Percentiles rank a stretch among this genome's conserved stretches.
These are phyloP conservation scores for Hortaea werneckii DNA, from an alignment of 2,329 filamentous ascomycete genomes.

Conservation along the genomic window DNA sequence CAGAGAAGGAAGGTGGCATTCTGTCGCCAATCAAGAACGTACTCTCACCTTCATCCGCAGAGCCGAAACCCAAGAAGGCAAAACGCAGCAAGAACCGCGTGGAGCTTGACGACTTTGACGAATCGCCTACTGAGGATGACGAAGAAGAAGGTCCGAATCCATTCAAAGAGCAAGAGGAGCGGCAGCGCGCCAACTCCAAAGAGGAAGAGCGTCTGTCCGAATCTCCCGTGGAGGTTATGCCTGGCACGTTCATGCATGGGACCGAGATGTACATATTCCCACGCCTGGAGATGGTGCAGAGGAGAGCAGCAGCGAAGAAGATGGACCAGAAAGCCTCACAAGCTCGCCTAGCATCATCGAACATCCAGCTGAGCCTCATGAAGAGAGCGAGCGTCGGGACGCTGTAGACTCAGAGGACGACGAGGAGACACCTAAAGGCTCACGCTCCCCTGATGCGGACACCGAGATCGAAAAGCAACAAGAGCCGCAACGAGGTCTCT, in stretches of 20 bases:
- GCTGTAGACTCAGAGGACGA: conserved; percentile 13
- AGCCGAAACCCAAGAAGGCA: conserved; percentile 44
- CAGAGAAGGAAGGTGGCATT: conserved; percentile 10
- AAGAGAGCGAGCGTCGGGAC: conserved; percentile 6
- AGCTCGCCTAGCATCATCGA: conserved; percentile 23
- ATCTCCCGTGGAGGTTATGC: conserved; percentile 57
- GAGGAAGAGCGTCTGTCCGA: conserved; percentile 44
- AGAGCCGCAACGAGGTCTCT: conserved; percentile 9
- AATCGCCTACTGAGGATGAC: conserved; percentile 38
- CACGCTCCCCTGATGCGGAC: conserved; percentile 15
- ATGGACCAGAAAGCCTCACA: conserved; percentile 16
- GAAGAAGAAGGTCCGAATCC: conserved; percentile 35
- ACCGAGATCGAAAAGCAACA: not conserved
- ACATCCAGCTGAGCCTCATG: conserved; percentile 14
- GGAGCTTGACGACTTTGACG: conserved; percentile 61
- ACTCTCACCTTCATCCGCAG: conserved; percentile 29
- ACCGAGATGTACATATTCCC: conserved; percentile 28
- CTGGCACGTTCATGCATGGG: conserved; percentile 31
- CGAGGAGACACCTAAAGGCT: conserved; percentile 22
- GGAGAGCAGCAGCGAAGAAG: conserved; percentile 13
- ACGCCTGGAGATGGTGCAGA: conserved; percentile 10
- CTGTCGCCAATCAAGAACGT: conserved; percentile 34
- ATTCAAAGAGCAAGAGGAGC: conserved; percentile 28
- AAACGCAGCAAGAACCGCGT: conserved; percentile 52
- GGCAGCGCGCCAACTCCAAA: conserved; percentile 2